Conservation (phyloP, 345 rosid genomes). For the Excoecaria agallocha region DNA sequence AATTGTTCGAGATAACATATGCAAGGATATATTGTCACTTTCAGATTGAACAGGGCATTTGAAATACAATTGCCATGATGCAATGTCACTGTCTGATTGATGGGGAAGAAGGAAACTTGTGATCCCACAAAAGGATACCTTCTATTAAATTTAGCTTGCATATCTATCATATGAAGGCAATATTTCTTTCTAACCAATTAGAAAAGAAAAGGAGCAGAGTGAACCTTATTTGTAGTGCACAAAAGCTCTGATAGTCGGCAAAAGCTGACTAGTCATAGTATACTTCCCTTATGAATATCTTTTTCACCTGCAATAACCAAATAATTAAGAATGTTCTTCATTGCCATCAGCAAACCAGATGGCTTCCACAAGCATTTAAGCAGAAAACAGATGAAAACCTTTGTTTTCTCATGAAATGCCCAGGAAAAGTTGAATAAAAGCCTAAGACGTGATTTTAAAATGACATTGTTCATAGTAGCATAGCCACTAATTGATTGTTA, state of each 20-base stretch:
- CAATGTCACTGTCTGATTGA: not conserved
- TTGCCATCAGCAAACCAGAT: not conserved
- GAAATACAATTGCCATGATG: conserved; percentile 9
- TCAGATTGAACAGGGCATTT: not conserved
- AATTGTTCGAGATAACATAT: not conserved
- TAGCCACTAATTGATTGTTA: not conserved
- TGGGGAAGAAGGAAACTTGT: not conserved
- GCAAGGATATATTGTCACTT: not conserved
- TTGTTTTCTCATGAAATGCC: not conserved
- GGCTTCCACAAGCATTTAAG: not conserved
- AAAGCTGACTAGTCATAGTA: conserved; percentile 42
- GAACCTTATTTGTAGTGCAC: conserved; percentile 4
- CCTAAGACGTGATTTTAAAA: not conserved
- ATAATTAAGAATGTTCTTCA: conserved; percentile 7
- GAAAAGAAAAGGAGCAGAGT: conserved; percentile 7
- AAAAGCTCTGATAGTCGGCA: not conserved
- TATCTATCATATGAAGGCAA: not conserved
- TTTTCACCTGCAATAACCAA: conserved; percentile 54
- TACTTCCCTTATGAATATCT: conserved; percentile 57
- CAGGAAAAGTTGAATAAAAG: not conserved
- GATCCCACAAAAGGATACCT: not conserved
- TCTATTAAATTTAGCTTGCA: conserved; percentile 1
- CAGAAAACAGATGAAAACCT: not conserved
- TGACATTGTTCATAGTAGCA: not conserved
- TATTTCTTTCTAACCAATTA: conserved; percentile 9